Conservation (phyloP, 306 rosid species). For the Cajanus cajan region DNA sequence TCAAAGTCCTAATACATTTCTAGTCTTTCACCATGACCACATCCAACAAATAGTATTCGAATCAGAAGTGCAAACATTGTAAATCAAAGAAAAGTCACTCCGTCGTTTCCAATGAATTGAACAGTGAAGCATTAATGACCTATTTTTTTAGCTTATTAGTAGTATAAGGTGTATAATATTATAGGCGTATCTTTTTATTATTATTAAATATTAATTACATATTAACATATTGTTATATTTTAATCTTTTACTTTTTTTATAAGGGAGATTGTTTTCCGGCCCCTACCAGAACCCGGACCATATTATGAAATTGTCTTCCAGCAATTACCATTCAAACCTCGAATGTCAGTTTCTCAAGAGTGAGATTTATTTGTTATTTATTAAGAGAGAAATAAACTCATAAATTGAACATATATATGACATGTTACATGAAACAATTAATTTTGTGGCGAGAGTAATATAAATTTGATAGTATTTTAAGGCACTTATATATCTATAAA, state of each 20-base stretch:
- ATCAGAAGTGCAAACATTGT: not conserved
- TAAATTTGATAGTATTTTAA: too few species aligned
- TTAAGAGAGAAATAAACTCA: not conserved
- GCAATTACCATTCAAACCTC: too few species aligned
- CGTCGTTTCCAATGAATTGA: conserved; percentile 23
- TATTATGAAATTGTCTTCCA: too few species aligned
- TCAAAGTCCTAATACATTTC: not conserved
- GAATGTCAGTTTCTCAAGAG: too few species aligned
- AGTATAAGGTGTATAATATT: not conserved
- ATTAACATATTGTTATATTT: not conserved
- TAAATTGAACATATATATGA: too few species aligned
- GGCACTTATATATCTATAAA: too few species aligned
- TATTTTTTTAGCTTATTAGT: not conserved
- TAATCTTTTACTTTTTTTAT: too few species aligned
- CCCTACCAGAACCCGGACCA: too few species aligned
- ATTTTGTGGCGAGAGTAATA: too few species aligned
- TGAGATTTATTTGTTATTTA: too few species aligned
- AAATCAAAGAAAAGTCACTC: not conserved
- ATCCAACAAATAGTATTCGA: not conserved
- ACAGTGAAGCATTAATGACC: conserved; percentile 19
- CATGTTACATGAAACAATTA: too few species aligned
- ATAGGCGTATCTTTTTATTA: not conserved
- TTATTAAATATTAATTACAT: not conserved
- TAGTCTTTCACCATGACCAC: not conserved
- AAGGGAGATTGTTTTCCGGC: too few species aligned